A percentile compares a stretch with the other conserved stretches of the same genome.
Evolutionary conservation across 371 early-diverging fungal genomes (phyloP).

Genomic region (Coemansia sp.): DNA sequence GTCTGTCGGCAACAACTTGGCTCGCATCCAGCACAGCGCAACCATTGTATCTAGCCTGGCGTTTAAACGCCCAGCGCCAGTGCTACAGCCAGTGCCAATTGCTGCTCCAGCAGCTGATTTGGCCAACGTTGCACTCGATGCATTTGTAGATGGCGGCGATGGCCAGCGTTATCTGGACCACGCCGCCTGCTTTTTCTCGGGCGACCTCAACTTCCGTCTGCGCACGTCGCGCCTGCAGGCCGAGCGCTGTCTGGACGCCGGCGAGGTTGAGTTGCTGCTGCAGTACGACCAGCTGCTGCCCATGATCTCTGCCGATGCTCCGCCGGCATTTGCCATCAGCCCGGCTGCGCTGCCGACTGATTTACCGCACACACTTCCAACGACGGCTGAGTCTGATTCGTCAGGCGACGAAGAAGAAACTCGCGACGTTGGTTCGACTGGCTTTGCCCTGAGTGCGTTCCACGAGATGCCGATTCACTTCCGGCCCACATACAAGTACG

Average conservation of each 20-base stretch:
- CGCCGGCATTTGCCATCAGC: constrained; percentile 11
- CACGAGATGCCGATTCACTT: constrained; percentile 77
- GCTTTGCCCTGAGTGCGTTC: constrained; percentile 61
- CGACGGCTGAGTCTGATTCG: constrained; percentile 11
- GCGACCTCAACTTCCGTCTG: constrained; percentile 90
- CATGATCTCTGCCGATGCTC: constrained; percentile 23
- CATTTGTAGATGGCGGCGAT: constrained; percentile 53
- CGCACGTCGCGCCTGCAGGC: constrained; percentile 54
- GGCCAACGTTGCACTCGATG: constrained; percentile 43
- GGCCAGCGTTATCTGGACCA: constrained; percentile 46
- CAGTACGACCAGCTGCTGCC: constrained; percentile 46
- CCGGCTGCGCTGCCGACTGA: not conserved
- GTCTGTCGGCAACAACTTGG: constrained; percentile 71
- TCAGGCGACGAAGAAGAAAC: constrained; percentile 29
- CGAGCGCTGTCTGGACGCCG: constrained; percentile 35
- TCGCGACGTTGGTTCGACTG: constrained; percentile 12
- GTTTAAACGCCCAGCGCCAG: constrained; percentile 33
- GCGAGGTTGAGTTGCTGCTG: constrained; percentile 36
- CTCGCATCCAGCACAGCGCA: constrained; percentile 41
- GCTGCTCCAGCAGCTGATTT: constrained; percentile 20
- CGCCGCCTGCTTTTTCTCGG: constrained; percentile 50
- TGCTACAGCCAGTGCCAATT: not conserved
- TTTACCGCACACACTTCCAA: not conserved
- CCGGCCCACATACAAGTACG: constrained; percentile 89
- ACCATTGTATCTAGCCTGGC: constrained; percentile 30